A percentile compares a stretch with the other conserved stretches of the same genome.
phyloP scores from a whole-genome alignment of 2,329 filamentous ascomycete genomes.

The Phaeosphaeria sp. region DNA sequence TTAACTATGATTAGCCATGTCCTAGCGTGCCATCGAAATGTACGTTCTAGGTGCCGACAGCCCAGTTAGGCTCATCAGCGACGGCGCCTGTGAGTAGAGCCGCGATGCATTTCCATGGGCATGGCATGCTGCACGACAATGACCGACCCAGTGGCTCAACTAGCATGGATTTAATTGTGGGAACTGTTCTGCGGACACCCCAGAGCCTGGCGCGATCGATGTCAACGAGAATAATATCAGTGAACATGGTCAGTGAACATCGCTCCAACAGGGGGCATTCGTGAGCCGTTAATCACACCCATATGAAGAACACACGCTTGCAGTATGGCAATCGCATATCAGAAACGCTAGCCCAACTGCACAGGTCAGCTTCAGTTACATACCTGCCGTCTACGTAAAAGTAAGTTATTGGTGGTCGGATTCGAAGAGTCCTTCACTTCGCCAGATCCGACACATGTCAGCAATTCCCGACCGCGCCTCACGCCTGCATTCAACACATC shows the following conservation, averaged over 20 bases:
- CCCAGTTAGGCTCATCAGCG: not conserved
- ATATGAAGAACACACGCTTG: too few species aligned
- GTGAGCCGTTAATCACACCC: too few species aligned
- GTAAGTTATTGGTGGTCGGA: not conserved
- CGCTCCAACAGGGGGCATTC: too few species aligned
- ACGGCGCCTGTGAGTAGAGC: not conserved
- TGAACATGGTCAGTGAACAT: too few species aligned
- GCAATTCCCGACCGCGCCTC: not conserved
- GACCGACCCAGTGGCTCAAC: not conserved
- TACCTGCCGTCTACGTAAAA: not conserved
- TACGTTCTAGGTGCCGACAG: not conserved
- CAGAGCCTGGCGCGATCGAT: too few species aligned
- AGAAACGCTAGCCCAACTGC: too few species aligned
- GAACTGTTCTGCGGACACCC: not conserved
- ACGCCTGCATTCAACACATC: not conserved
- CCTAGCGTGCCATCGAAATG: not conserved
- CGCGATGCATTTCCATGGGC: not conserved
- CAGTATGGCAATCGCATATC: too few species aligned
- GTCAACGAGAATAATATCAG: not conserved
- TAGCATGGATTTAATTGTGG: not conserved
- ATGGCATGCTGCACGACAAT: not conserved
- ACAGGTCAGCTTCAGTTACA: too few species aligned
- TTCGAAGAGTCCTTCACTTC: not conserved
- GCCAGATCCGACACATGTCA: not conserved
- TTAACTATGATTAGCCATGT: not conserved